Evolutionary conservation across 208 protist species (phyloP), one percentile per base, ranked within the genome.

Genomic region (Acanthamoeba polyphaga): DNA sequence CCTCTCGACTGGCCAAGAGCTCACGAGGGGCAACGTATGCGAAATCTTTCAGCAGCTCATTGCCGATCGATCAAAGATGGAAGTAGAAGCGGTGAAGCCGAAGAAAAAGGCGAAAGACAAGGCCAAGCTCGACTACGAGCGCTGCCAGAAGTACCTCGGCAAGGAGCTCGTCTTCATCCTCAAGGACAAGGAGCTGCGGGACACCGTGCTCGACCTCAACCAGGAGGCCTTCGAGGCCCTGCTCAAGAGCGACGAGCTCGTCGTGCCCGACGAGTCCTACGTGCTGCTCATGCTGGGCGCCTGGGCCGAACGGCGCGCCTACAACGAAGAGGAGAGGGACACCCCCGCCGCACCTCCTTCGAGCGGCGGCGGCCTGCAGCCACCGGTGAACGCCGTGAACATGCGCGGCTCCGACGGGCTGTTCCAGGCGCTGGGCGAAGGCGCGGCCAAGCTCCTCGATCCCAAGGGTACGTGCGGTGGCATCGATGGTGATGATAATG

Each of bases 201-300:
- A 88, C 24, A 43, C 10, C 24, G 19, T 88, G 51, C 46, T 88
- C 49, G 19, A n/a, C 17, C 53, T 88, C 7, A 17, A 55, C 51
- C 15, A 9, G 2, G 80, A 24, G 15, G 27, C 80, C 15, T 88
- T 88, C 13, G 51, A 66, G 51, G 80, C 62, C 15, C 22, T 88
- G 17, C 19, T 88, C 12, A 13, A 62, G 80, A 24, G 80, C 22
- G 80, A 88, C 80, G 29, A 55, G 15, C 53, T 88, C 24, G 29
- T 64, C 27, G 80, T 88, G 80, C 43, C 51, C 43, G 53, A 88
- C 80, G 80, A 88, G 53, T 88, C 53, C 51, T 88, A n/a, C 80
- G 51, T 88, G 43, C 53, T 88, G 17, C 80, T 88, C 51, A 15
- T 62, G 15, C n/a, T 88, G 46, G 80, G 80, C 43, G 80, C 80